A percentile compares a stretch with the other conserved stretches of the same genome.
Evolutionary conservation across 1,284 basidiomycete genomes (phyloP).

Genomic region (Cutaneotrichosporon daszewskae): DNA sequence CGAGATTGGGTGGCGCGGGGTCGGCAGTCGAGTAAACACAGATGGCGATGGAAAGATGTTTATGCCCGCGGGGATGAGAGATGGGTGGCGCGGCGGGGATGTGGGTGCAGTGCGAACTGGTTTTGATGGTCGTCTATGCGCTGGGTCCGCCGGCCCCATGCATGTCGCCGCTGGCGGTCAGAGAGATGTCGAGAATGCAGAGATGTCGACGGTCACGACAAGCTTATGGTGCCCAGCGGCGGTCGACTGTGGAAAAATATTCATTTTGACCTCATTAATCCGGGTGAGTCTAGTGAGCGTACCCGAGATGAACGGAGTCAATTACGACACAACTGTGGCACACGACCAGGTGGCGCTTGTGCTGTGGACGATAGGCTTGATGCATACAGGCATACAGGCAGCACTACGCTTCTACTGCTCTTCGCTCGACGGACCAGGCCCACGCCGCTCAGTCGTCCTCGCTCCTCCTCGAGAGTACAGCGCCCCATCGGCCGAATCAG

Average conservation of each 20-base stretch:
- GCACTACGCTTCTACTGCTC: not conserved
- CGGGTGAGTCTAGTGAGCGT: no score
- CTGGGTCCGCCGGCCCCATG: no score
- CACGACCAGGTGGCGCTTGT: not conserved
- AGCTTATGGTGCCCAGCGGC: no score
- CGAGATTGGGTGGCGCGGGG: not conserved
- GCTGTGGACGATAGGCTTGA: not conserved
- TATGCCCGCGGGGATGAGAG: not conserved
- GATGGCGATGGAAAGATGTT: no score
- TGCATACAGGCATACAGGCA: not conserved
- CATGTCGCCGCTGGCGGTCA: no score
- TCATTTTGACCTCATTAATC: not conserved
- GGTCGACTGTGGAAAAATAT: not conserved
- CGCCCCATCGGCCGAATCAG: slow-evolving; percentile 32
- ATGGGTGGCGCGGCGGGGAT: not conserved
- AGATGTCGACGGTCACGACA: no score
- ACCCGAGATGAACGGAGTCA: no score
- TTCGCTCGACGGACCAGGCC: no score
- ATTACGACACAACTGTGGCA: no score
- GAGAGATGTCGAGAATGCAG: not conserved
- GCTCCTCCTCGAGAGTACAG: slow-evolving; percentile 8
- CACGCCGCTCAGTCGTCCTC: no score
- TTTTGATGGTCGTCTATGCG: not conserved
- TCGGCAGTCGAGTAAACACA: not conserved
- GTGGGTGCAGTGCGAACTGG: not conserved